These are phyloP conservation scores for Diddensiella caesifluorescens DNA, from an alignment of 805 yeast genomes.

Conservation along the genomic window DNA sequence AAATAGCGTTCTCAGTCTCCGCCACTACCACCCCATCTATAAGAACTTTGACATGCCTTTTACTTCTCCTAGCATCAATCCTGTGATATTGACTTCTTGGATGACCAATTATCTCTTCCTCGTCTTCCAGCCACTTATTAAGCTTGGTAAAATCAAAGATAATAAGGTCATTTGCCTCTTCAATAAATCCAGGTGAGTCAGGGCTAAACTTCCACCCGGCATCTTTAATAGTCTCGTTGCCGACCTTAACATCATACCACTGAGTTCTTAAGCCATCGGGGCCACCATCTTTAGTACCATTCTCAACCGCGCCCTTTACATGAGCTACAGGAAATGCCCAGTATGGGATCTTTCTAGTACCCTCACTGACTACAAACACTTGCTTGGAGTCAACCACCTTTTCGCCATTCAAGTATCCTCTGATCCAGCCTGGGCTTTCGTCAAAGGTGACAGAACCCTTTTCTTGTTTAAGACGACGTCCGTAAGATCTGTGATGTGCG, in stretches of 20 bases:
- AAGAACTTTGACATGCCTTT: slow-evolving; percentile 7
- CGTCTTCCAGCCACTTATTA: slow-evolving; percentile 12
- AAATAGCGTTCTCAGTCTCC: too few relatives aligned
- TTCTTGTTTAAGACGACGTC: slow-evolving; percentile 9
- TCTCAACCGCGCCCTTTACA: slow-evolving; percentile 3
- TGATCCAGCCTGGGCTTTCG: slow-evolving; percentile 10
- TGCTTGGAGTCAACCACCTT: slow-evolving; percentile 8
- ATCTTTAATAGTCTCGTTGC: slow-evolving; percentile 5
- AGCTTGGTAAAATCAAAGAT: slow-evolving; percentile 6
- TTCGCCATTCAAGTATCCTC: slow-evolving; percentile 8
- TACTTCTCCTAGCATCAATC: slow-evolving; percentile 6
- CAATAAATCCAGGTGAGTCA: slow-evolving; percentile 6
- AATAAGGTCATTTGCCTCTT: slow-evolving; percentile 3
- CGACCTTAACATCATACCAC: slow-evolving; percentile 7
- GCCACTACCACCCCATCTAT: slow-evolving; percentile 10
- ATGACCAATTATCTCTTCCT: slow-evolving; percentile 11
- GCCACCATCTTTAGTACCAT: slow-evolving; percentile 7
- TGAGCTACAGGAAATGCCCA: slow-evolving; percentile 11
- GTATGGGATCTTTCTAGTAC: slow-evolving; percentile 6
- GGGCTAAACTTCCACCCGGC: slow-evolving; percentile 8
- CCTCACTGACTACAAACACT: slow-evolving; percentile 9
- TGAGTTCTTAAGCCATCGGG: slow-evolving; percentile 7
- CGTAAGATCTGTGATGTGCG: slow-evolving; percentile 12
- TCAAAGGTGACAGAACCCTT: not conserved
- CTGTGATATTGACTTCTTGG: slow-evolving; percentile 10